A percentile compares a stretch with the other conserved stretches of the same genome.
Conservation (phyloP, 148 eudicot species). For the Rhododendron simsii region DNA sequence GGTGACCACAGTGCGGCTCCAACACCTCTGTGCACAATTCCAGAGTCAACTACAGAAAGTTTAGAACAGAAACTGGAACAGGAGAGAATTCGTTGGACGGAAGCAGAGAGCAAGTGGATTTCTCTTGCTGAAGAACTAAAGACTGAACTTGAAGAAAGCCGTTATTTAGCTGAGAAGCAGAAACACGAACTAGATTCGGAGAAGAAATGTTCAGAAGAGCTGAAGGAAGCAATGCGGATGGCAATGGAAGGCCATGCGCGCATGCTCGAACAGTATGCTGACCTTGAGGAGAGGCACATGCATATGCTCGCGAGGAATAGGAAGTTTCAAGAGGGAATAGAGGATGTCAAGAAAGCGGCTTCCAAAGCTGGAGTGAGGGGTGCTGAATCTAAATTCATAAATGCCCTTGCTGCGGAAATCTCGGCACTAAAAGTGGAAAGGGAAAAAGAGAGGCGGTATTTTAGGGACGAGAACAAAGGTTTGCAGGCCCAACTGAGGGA, state of each 20-base stretch:
- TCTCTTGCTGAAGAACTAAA: conserved; percentile 75
- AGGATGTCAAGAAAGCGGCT: conserved; percentile 93
- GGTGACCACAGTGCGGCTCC: conserved; percentile 37
- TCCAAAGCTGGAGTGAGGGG: conserved; percentile 80
- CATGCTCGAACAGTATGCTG: conserved; percentile 95
- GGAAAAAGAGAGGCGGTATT: conserved; percentile 74
- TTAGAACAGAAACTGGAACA: conserved; percentile 50
- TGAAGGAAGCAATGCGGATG: conserved; percentile 88
- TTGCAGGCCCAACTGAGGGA: conserved; percentile 90
- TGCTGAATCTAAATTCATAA: conserved; percentile 82
- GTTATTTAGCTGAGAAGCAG: conserved; percentile 43
- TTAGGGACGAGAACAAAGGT: conserved; percentile 79
- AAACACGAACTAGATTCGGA: conserved; percentile 70
- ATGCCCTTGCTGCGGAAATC: conserved; percentile 82
- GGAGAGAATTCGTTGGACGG: conserved; percentile 70
- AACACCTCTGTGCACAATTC: conserved; percentile 36
- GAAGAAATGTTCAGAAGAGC: conserved; percentile 79
- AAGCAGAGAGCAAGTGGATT: conserved; percentile 87
- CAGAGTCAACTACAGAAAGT: conserved; percentile 44
- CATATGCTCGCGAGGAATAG: conserved; percentile 76
- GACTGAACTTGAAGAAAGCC: conserved; percentile 66
- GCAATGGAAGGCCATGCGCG: conserved; percentile 98
- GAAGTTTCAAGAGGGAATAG: conserved; percentile 75
- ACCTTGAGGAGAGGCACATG: conserved; percentile 87
- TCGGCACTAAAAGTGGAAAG: conserved; percentile 81